These are phyloP conservation scores for Prunus armeniaca DNA, from an alignment of 306 rosid species.

Conservation along the genomic window DNA sequence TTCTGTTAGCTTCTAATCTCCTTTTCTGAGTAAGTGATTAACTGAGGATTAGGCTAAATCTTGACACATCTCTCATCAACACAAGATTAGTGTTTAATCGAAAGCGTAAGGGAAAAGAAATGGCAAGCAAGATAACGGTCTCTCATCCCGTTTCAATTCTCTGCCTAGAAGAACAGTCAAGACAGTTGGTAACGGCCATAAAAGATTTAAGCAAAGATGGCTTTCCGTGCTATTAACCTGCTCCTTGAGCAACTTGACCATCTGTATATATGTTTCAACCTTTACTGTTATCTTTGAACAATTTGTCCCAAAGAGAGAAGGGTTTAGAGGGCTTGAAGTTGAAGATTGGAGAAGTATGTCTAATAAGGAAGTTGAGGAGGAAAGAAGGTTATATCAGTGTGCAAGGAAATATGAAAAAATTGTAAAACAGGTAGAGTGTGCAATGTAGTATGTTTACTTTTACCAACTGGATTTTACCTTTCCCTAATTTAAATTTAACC, in stretches of 20 bases:
- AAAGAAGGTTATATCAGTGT: constrained; percentile 31
- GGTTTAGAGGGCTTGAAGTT: background rate
- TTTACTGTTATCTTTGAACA: background rate
- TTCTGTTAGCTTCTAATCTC: background rate
- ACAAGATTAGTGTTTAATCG: constrained; percentile 16
- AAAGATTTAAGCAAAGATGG: background rate
- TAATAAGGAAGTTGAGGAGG: constrained; percentile 29
- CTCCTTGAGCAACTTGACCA: background rate
- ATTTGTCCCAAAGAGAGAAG: background rate
- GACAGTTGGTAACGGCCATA: background rate
- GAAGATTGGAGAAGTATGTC: constrained; percentile 22
- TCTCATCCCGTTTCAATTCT: background rate
- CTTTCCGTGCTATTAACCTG: background rate
- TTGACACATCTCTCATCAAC: background rate
- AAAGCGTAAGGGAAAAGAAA: background rate
- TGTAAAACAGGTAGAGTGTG: constrained; percentile 30
- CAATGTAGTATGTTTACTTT: background rate
- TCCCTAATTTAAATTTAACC: background rate
- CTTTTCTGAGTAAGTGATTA: background rate
- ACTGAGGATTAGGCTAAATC: background rate
- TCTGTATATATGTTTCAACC: background rate
- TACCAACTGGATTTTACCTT: too few species aligned
- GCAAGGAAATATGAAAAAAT: constrained; percentile 29
- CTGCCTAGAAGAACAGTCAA: background rate
- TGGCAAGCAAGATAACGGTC: background rate